Conservation (phyloP, 2,329 filamentous ascomycete species). For the Teratosphaeria destructans region DNA sequence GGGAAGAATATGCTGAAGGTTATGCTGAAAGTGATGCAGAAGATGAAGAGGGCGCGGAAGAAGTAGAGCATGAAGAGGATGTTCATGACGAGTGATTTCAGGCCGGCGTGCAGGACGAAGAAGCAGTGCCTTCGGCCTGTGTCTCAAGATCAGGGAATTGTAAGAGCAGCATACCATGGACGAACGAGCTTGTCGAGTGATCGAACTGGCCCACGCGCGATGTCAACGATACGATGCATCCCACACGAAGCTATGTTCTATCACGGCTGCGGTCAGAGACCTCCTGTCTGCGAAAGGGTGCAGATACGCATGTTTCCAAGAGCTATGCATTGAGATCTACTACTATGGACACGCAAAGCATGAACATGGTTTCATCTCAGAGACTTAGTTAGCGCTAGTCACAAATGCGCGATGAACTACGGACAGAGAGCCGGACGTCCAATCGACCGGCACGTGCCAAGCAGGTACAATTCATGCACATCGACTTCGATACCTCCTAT, state of each 20-base stretch:
- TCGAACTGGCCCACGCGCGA: background rate
- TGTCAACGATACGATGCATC: background rate
- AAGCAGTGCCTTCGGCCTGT: too few species aligned
- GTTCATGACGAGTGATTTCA: background rate
- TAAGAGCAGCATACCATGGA: too few species aligned
- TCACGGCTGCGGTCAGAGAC: background rate
- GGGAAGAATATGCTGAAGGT: slow-evolving; percentile 14
- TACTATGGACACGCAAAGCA: background rate
- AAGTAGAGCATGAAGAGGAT: slow-evolving; percentile 15
- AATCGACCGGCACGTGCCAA: background rate
- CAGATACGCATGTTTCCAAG: background rate
- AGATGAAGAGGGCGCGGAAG: slow-evolving; percentile 9
- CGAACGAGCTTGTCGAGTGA: background rate
- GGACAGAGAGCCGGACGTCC: background rate
- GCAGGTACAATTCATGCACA: background rate
- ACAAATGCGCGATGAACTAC: background rate
- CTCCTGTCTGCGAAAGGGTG: background rate
- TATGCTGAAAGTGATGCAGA: slow-evolving; percentile 15
- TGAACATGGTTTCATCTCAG: background rate
- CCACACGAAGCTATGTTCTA: background rate
- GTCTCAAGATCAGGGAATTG: too few species aligned
- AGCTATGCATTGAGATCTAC: background rate
- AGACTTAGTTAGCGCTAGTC: background rate
- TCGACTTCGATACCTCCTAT: background rate
- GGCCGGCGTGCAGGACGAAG: background rate